A percentile compares a stretch with the other conserved stretches of the same genome.
phyloP scores from a whole-genome alignment of 2,329 filamentous ascomycete genomes.

The Hortaea werneckii region DNA sequence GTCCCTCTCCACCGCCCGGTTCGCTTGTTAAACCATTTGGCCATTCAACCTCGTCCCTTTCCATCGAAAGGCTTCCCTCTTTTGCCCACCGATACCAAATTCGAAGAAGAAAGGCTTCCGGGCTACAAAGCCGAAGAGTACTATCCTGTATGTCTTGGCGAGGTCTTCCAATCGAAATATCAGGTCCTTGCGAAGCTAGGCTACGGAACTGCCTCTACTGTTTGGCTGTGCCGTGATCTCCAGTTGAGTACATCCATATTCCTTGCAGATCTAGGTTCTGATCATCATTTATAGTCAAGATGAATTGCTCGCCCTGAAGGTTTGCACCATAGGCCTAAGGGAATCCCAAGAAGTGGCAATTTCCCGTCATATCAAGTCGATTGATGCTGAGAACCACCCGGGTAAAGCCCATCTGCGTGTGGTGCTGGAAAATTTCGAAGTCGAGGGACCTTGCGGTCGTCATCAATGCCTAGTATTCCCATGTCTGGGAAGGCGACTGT shows the following conservation, averaged over 20 bases:
- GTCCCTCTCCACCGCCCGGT: no score
- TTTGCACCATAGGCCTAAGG: background rate
- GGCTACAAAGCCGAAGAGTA: constrained; percentile 15
- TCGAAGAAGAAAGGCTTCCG: background rate
- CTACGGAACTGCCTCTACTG: constrained; percentile 29
- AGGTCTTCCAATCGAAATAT: constrained; percentile 24
- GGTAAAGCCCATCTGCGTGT: background rate
- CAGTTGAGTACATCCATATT: background rate
- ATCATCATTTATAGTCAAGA: background rate
- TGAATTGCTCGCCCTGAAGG: background rate
- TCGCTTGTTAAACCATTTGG: background rate
- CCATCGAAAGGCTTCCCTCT: background rate
- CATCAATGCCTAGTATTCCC: constrained; percentile 16
- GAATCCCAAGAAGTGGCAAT: background rate
- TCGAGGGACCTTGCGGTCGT: constrained; percentile 1
- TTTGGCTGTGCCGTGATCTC: constrained; percentile 31
- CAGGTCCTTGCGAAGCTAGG: constrained; percentile 32
- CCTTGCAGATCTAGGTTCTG: background rate
- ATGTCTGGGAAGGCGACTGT: constrained; percentile 7
- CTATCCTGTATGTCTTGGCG: constrained; percentile 26
- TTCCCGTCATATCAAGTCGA: background rate
- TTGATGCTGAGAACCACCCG: background rate
- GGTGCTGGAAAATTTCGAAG: background rate
- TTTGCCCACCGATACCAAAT: background rate
- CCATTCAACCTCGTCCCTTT: background rate